A percentile compares a stretch with the other conserved stretches of the same genome.
Evolutionary conservation across 1,284 basidiomycete genomes (phyloP).

Genomic region (Ustilago cynodontis): DNA sequence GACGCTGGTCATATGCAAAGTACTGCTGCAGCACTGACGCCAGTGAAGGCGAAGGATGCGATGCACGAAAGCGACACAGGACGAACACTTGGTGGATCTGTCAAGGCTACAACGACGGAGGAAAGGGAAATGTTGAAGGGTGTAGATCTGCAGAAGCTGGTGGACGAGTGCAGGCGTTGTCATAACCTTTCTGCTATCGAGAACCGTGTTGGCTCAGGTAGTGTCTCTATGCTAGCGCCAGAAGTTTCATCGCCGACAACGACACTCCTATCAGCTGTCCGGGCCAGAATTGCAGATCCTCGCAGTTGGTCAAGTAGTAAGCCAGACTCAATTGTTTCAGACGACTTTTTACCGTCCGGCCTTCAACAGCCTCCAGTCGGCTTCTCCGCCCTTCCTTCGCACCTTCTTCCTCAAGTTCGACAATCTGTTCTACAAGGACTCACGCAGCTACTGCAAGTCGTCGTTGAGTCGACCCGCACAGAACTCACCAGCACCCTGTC

Average conservation of each 20-base stretch:
- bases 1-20: slow-evolving; percentile 13
- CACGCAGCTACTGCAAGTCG: background rate
- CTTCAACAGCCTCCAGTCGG: slow-evolving; percentile 13
- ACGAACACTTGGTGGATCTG: background rate
- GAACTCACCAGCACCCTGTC: slow-evolving; percentile 14
- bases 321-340: slow-evolving; percentile 1
- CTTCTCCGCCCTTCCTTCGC: slow-evolving; percentile 12
- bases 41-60: no score
- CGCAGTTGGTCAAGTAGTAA: slow-evolving; percentile 11
- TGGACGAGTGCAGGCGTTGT: slow-evolving; percentile 31
- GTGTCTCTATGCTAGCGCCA: no score
- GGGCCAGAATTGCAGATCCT: slow-evolving; percentile 16
- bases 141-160: slow-evolving; percentile 31
- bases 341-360: slow-evolving; percentile 29
- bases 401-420: slow-evolving; percentile 12
- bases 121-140: slow-evolving; percentile 8
- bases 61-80: background rate
- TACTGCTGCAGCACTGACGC: background rate
- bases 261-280: slow-evolving; percentile 17
- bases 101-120: background rate
- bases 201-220: background rate
- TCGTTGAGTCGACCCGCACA: slow-evolving; percentile 7
- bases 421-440: slow-evolving; percentile 22
- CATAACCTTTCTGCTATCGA: slow-evolving; percentile 16
- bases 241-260: background rate